These are phyloP conservation scores for Mucor sp. DNA, from an alignment of 371 early-diverging fungal genomes.

Conservation along the genomic window DNA sequence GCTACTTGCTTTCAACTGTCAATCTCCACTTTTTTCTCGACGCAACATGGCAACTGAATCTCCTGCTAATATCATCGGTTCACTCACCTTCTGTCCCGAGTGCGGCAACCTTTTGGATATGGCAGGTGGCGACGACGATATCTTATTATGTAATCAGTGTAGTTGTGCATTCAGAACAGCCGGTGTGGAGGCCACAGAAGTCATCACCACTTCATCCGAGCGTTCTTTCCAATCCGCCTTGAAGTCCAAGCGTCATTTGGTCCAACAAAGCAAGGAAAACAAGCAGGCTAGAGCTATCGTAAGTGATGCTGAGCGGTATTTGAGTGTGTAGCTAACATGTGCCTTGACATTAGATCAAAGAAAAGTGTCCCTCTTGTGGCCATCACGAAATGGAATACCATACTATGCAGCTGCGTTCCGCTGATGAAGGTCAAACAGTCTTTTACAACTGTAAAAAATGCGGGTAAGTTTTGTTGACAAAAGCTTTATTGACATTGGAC, in stretches of 20 bases:
- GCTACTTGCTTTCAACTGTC: not conserved
- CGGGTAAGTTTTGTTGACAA: conserved; percentile 66
- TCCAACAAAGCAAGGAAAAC: conserved; percentile 59
- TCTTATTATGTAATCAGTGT: conserved; percentile 81
- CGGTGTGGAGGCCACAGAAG: conserved; percentile 78
- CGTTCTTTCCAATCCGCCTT: conserved; percentile 84
- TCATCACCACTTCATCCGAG: conserved; percentile 71
- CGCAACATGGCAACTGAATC: conserved; percentile 15
- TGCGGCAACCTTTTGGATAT: conserved; percentile 89
- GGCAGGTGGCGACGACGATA: conserved; percentile 71
- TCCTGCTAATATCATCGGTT: conserved; percentile 53
- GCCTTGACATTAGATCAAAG: conserved; percentile 51
- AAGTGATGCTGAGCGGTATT: conserved; percentile 7
- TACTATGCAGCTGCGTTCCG: conserved; percentile 98
- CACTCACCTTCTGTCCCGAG: conserved; percentile 83
- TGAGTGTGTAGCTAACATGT: not conserved
- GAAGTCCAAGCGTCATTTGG: conserved; percentile 69
- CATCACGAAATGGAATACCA: conserved; percentile 97
- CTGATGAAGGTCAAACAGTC: conserved; percentile 99
- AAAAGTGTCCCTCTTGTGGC: conserved; percentile 96
- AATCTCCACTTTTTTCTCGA: not conserved
- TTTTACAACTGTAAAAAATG: conserved; percentile 98
- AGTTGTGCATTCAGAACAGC: conserved; percentile 66
- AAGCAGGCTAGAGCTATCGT: conserved; percentile 77
- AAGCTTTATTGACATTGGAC: not conserved